Conservation (phyloP, 352 stramenopile species). For the Nothophytophthora sp. region DNA sequence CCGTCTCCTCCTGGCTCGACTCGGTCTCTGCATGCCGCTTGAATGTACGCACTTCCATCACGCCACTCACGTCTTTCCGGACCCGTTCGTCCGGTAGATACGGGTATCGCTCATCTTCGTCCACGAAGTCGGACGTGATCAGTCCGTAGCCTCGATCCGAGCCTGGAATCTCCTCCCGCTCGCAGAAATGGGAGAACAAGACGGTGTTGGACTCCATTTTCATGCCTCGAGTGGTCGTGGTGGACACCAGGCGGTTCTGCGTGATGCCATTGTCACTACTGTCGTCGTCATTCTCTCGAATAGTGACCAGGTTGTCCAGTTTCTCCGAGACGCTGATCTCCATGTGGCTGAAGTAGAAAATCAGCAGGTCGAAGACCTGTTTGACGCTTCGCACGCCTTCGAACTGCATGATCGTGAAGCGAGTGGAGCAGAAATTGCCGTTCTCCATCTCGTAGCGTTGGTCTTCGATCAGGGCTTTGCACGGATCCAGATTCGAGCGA, state of each 20-base stretch:
- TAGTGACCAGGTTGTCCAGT: slow-evolving; percentile 30
- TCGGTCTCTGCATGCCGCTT: neutral
- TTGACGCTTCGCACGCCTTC: slow-evolving; percentile 28
- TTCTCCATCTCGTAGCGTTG: slow-evolving; percentile 42
- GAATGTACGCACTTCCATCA: slow-evolving; percentile 22
- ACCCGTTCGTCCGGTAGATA: slow-evolving; percentile 17
- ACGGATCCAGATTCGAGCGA: slow-evolving; percentile 17
- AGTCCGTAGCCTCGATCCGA: slow-evolving; percentile 16
- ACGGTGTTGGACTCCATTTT: slow-evolving; percentile 32
- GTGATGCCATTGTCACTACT: neutral
- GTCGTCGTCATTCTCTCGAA: slow-evolving; percentile 36
- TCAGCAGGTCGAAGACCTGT: slow-evolving; percentile 52
- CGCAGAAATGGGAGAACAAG: slow-evolving; percentile 20
- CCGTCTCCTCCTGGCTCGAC: neutral
- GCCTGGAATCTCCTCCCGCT: neutral
- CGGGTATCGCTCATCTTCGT: slow-evolving; percentile 24
- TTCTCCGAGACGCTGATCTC: slow-evolving; percentile 51
- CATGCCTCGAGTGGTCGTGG: slow-evolving; percentile 14
- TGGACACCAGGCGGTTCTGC: slow-evolving; percentile 29
- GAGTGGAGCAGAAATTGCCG: slow-evolving; percentile 46
- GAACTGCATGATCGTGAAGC: slow-evolving; percentile 61
- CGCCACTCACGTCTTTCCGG: slow-evolving; percentile 17
- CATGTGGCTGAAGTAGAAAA: slow-evolving; percentile 55
- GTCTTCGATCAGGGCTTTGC: slow-evolving; percentile 29
- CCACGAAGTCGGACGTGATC: slow-evolving; percentile 24